phyloP scores from a whole-genome alignment of 2,329 filamentous ascomycete genomes.

The Hypomyces perniciosus region DNA sequence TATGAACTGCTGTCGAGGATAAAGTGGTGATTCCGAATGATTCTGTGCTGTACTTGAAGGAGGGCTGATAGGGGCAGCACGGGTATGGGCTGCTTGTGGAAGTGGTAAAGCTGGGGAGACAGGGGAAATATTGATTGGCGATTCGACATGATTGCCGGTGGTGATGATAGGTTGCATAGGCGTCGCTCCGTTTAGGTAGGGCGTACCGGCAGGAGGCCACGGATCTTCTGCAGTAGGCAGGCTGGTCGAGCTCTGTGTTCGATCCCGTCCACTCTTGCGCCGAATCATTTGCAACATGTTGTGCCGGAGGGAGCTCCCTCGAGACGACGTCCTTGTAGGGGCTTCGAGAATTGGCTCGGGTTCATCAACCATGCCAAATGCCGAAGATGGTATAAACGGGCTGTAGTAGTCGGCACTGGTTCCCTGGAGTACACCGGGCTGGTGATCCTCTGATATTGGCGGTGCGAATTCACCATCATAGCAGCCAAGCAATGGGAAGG shows the following conservation, averaged over 20 bases:
- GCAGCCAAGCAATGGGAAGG: conserved; percentile 10
- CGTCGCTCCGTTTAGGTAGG: conserved; percentile 5
- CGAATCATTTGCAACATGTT: conserved; percentile 32
- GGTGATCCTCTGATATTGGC: conserved; percentile 16
- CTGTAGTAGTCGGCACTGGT: conserved; percentile 38
- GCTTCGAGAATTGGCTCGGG: conserved; percentile 17
- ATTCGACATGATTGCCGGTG: conserved; percentile 9
- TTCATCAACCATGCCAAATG: conserved; percentile 33
- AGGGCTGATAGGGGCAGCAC: conserved; percentile 5
- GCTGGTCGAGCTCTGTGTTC: conserved; percentile 21
- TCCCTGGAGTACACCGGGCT: conserved; percentile 27
- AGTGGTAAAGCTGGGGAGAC: conserved; percentile 10
- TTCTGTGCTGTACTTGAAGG: conserved; percentile 10
- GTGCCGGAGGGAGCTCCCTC: conserved; percentile 29
- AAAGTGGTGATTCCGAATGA: conserved; percentile 20
- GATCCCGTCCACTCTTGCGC: conserved; percentile 28
- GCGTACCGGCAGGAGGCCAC: neutral
- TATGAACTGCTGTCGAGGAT: conserved; percentile 17
- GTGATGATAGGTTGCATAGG: conserved; percentile 13
- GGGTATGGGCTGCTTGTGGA: conserved; percentile 11
- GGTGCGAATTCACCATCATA: conserved; percentile 13
- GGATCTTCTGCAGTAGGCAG: neutral
- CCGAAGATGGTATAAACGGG: conserved; percentile 34
- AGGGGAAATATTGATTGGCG: conserved; percentile 10
- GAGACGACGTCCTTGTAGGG: conserved; percentile 22